These are phyloP conservation scores for Mortierella antarctica DNA, from an alignment of 192 early-diverging fungal species.

Conservation along the genomic window DNA sequence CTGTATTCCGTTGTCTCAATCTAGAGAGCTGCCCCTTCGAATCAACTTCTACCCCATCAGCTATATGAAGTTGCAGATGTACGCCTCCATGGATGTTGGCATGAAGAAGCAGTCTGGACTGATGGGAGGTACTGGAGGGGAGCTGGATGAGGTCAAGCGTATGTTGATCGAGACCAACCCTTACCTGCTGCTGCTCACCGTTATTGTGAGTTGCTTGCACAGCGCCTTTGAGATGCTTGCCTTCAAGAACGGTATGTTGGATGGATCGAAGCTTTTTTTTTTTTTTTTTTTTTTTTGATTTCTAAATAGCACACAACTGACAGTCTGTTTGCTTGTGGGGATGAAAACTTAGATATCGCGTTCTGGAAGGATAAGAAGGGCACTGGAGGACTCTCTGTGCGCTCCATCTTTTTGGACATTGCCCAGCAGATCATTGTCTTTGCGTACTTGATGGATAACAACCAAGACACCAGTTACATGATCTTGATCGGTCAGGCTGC, in stretches of 20 bases:
- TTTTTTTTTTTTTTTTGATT: neutral
- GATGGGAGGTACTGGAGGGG: conserved; percentile 59
- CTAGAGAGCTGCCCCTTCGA: conserved; percentile 70
- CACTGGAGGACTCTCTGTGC: conserved; percentile 85
- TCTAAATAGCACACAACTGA: neutral
- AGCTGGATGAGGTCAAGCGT: conserved; percentile 87
- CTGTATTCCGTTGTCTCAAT: neutral
- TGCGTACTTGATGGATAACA: conserved; percentile 89
- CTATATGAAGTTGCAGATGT: conserved; percentile 81
- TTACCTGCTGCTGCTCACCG: conserved; percentile 77
- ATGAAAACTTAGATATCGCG: conserved; percentile 72
- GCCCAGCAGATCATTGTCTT: conserved; percentile 88
- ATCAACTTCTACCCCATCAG: conserved; percentile 73
- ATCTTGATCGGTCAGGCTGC: conserved; percentile 85
- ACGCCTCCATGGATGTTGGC: conserved; percentile 73
- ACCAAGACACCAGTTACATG: conserved; percentile 83
- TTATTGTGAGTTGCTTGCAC: conserved; percentile 83
- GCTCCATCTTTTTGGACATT: conserved; percentile 84
- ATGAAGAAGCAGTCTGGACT: conserved; percentile 69
- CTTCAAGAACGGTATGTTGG: conserved; percentile 87
- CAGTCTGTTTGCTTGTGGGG: neutral
- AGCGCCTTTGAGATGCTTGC: conserved; percentile 91
- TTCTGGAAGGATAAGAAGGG: conserved; percentile 89
- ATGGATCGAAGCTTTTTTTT: conserved; percentile 4
- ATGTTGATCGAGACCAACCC: conserved; percentile 95